Evolutionary conservation across 768 basidiomycete species (phyloP), one percentile per base, ranked within the genome.

Genomic region (Vararia minispora): DNA sequence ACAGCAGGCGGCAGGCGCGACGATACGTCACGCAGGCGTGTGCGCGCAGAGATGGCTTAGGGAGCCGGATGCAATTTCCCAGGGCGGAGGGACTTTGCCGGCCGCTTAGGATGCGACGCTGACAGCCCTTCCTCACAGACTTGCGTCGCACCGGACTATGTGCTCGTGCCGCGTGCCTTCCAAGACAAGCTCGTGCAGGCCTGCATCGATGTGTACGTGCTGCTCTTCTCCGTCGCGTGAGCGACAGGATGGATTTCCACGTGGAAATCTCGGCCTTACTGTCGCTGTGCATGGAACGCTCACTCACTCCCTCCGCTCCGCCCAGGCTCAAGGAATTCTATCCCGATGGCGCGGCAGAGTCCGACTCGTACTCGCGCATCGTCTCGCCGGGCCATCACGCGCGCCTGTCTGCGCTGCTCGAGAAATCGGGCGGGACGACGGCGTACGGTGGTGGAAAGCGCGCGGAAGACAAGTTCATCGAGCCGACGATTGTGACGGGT

Each of bases 401-500:
- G n/a, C 74, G 85, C 5, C 49, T 88, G 43, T 73, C 76, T 40
- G 58, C 62, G 5, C 47, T 86, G 24, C 51, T 88, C n/a, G 74
- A 81, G 44, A 62, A 55, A 21, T 84, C 82, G 0, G 63, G 77
- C 40, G 88, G 86, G 17, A 65, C 59, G 3, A 52, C 89, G 17
- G 76, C 71, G 8, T 51, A 73, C 27, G 85, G 86, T 0, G 88
- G 84, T 0, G 56, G 71, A 30, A 64, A 66, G 0, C 72, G 84
- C 35, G 70, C 69, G 44, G 62, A 57, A n/a, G 64, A 55, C 28
- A 64, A 71, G 42, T 82, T 69, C 47, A 76, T 89, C 45, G 74
- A 78, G 14, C 81, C 85, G 3, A 88, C 85, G 0, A 53, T 88
- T 23, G 74, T 91, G 11, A 69, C 58, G 26, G 69, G 79, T 42